A percentile compares a stretch with the other conserved stretches of the same genome.
phyloP scores from a whole-genome alignment of 2,329 filamentous ascomycete genomes.

The Ophiocordyceps camponoti-floridani region DNA sequence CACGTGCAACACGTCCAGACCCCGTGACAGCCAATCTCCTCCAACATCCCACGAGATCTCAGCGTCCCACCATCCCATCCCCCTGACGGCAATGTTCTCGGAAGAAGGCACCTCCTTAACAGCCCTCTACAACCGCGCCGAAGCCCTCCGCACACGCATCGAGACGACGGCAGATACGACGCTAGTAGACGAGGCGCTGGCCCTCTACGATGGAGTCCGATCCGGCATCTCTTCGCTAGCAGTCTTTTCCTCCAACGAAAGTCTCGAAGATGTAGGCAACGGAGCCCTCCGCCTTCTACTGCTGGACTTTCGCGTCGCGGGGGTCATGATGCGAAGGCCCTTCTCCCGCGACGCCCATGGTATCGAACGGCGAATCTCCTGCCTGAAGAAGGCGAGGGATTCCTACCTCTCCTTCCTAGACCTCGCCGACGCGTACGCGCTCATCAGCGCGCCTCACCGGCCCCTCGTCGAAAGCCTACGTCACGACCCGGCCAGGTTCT shows the following conservation, averaged over 20 bases:
- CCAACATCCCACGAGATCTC: too few species aligned
- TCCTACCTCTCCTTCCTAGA: slow-evolving; percentile 67
- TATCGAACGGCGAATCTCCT: slow-evolving; percentile 37
- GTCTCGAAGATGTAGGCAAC: neutral
- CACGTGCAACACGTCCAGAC: too few species aligned
- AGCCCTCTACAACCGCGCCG: neutral
- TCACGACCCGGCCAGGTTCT: slow-evolving; percentile 54
- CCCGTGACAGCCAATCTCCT: too few species aligned
- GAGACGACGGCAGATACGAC: neutral
- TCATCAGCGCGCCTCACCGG: slow-evolving; percentile 47
- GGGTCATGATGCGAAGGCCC: neutral
- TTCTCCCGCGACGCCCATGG: neutral
- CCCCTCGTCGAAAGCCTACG: slow-evolving; percentile 56
- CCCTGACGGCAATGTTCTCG: neutral
- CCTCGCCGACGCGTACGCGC: slow-evolving; percentile 58
- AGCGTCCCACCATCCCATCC: neutral
- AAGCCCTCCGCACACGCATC: neutral
- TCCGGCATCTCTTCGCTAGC: neutral
- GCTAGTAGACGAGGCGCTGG: neutral
- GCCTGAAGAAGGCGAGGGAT: slow-evolving; percentile 45
- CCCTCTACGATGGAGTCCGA: neutral
- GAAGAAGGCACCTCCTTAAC: slow-evolving; percentile 13
- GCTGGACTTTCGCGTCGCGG: slow-evolving; percentile 19
- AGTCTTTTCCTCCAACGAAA: neutral
- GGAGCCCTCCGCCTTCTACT: neutral